Percentiles rank a stretch among this genome's conserved stretches.
Conservation (phyloP, 768 basidiomycete species). For the Psilocybe azurescens region DNA sequence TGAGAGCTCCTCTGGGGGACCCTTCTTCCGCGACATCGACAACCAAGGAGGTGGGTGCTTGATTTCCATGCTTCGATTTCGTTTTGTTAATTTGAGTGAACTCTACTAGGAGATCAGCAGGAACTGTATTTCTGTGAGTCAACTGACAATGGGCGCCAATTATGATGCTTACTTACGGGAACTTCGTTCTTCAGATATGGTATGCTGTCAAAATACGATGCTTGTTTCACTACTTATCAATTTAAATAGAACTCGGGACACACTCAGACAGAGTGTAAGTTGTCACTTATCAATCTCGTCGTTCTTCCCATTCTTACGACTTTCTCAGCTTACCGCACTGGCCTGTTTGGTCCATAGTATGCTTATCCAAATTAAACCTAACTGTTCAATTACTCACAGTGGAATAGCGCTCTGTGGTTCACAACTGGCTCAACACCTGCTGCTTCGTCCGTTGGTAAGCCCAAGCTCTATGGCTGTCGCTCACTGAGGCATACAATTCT, state of each 20-base stretch:
- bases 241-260: conserved; percentile 41
- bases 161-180: background rate
- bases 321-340: conserved; percentile 32
- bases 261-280: conserved; percentile 41
- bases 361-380: background rate
- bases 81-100: background rate
- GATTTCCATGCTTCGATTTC: background rate
- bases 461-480: too few relatives aligned
- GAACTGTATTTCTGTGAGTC: conserved; percentile 42
- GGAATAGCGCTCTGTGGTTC: conserved; percentile 39
- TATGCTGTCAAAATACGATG: background rate
- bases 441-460: conserved; percentile 7
- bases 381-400: background rate
- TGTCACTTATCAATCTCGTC: background rate
- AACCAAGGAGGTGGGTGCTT: conserved; percentile 35
- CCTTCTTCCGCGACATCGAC: conserved; percentile 37
- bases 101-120: conserved; percentile 31
- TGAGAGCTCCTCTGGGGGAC: conserved; percentile 28
- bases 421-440: conserved; percentile 40
- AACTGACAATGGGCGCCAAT: background rate
- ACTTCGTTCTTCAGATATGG: background rate
- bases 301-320: background rate
- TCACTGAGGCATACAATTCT: background rate
- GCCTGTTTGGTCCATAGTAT: conserved; percentile 41
- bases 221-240: background rate